Base-by-base conservation (phyloP, 2,329 filamentous ascomycete species). In the Cadophora luteo-olivacea region DNA sequence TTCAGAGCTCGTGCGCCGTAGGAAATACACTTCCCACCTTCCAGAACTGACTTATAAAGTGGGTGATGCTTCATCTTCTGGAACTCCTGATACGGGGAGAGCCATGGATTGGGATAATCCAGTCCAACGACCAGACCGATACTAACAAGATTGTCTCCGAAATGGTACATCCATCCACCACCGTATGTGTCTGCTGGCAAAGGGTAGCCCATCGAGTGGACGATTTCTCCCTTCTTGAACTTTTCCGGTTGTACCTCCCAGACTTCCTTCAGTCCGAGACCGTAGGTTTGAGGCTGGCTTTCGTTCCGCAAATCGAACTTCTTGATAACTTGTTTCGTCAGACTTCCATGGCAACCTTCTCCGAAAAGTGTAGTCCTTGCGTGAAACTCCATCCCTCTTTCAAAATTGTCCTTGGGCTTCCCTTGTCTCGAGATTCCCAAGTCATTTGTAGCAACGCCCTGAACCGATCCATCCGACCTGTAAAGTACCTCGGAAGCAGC, bases 81-180 rank as follows among this genome's bases (percentile, higher is more conserved):
- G 80, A 99, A 99, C 79, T 99, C 96, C 68, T 90, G 88, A 79
- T 98, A 99, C 0, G 96, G 96, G 3, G 94, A 96, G 66, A 98
- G 82, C 93, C 95, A 99, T 0, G 96, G 96, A 81, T 99, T 99
- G 52, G 92, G 86, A 80, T 99, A 99, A 83, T 99, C 96, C 65
- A 99, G 86, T 29, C 94, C 94, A 48, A 97, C 92, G 12, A 99
- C 96, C 22, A 98, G 85, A 29, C 96, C 96, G 66, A 99, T 85
- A 73, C 90, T 94, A 69, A 99, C 95, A 75, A 98, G 87, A 81
- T 98, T 99, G 75, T 99, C 95, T 48, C 94, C 96, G 80, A 98
- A 99, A 81, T 99, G 96, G 78, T 99, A 99, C 92, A 99, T 94
- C 90, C 94, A 99, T n/a, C 92, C 94, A 73, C 96, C 96, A 73